Conservation (phyloP, 169 alveolate genomes). For the Plasmodium yoelii region DNA sequence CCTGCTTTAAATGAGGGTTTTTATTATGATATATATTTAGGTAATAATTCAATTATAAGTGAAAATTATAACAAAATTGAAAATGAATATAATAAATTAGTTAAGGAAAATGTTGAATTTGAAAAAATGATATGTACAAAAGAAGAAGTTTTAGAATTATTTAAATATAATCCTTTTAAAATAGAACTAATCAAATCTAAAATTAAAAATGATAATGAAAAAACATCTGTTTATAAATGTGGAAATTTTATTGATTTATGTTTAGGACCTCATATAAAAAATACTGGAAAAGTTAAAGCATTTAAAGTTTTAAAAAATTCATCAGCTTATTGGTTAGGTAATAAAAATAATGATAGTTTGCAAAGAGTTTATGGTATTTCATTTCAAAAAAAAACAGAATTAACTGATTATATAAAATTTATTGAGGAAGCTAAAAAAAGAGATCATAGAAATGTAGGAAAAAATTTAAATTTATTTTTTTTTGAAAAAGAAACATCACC, state of each 20-base stretch:
- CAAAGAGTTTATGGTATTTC: constrained; percentile 99
- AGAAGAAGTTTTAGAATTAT: constrained; percentile 97
- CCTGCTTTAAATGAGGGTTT: constrained; percentile 97
- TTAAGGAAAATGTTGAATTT: constrained; percentile 93
- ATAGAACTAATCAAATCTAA: constrained; percentile 95
- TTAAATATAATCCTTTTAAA: constrained; percentile 98
- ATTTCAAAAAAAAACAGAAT: constrained; percentile 95
- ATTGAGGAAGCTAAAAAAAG: constrained; percentile 98
- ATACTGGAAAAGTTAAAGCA: constrained; percentile 95
- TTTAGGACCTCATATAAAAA: constrained; percentile 99
- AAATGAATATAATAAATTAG: constrained; percentile 78
- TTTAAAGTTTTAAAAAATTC: constrained; percentile 96
- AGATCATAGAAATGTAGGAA: constrained; percentile 98
- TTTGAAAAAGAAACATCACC: constrained; percentile 93
- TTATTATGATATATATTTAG: constrained; percentile 98
- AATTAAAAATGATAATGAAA: constrained; percentile 93
- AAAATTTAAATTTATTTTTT: constrained; percentile 94
- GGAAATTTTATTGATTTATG: constrained; percentile 99
- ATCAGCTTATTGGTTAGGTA: constrained; percentile 99
- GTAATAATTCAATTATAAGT: constrained; percentile 85
- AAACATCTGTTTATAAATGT: constrained; percentile 97
- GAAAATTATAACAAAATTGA: constrained; percentile 77
- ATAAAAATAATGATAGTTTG: constrained; percentile 94
- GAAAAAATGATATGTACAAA: constrained; percentile 95
- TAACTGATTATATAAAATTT: constrained; percentile 93